These are phyloP conservation scores for Fusarium pseudocircinatum DNA, from an alignment of 2,329 filamentous ascomycete species.

Conservation along the genomic window DNA sequence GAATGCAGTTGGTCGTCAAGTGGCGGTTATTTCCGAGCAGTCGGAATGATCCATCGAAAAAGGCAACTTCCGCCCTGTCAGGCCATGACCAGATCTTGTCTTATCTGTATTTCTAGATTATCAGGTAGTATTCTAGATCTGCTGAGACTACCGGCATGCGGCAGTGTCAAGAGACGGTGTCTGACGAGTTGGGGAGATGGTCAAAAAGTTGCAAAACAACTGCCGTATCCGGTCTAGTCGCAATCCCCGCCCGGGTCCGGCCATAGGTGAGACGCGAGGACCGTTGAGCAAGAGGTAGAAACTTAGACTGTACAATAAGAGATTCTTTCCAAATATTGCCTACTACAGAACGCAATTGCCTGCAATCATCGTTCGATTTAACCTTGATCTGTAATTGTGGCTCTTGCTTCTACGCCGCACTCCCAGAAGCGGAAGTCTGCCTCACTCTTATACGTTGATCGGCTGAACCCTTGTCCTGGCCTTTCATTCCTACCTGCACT, in stretches of 20 bases:
- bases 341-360: neutral
- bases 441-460: conserved; percentile 30
- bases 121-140: conserved; percentile 9
- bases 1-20: neutral
- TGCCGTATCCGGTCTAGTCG: conserved; percentile 46
- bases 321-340: neutral
- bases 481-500: conserved; percentile 11
- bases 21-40: neutral
- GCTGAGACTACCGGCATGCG: conserved; percentile 15
- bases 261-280: conserved; percentile 14
- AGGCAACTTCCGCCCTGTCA: neutral
- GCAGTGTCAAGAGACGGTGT: conserved; percentile 19
- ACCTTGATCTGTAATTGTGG: conserved; percentile 30
- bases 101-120: neutral
- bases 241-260: conserved; percentile 27
- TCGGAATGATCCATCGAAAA: neutral
- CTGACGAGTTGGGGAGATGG: neutral
- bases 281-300: neutral
- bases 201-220: conserved; percentile 42
- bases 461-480: conserved; percentile 18
- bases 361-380: conserved; percentile 19
- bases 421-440: conserved; percentile 13
- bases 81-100: neutral
- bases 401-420: conserved; percentile 28
- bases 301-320: conserved; percentile 16